phyloP scores from a whole-genome alignment of 2,329 filamentous ascomycete genomes.

The Mollisia scopiformis region DNA sequence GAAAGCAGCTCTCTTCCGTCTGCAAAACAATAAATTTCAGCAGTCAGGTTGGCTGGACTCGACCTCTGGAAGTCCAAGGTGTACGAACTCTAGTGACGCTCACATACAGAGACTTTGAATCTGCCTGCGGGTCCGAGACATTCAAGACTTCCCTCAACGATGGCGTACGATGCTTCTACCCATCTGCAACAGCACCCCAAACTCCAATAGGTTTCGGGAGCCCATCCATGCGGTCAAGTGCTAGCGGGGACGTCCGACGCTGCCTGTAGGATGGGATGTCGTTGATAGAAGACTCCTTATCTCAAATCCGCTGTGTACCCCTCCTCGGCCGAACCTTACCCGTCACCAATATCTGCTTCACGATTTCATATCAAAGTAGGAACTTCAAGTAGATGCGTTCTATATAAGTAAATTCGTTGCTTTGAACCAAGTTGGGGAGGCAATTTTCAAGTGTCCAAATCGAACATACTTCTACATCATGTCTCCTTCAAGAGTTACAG shows the following conservation, averaged over 20 bases:
- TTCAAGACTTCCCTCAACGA: neutral
- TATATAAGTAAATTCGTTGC: neutral
- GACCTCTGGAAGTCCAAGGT: neutral
- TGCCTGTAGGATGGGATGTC: neutral
- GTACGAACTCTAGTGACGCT: too few species aligned
- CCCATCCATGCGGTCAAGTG: neutral
- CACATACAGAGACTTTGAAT: neutral
- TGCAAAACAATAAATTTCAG: neutral
- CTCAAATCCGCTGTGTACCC: neutral
- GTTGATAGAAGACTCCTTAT: slow-evolving; percentile 1
- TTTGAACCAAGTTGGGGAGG: neutral
- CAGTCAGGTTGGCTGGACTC: neutral
- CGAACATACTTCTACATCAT: slow-evolving; percentile 9
- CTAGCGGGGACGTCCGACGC: neutral
- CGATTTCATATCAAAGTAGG: neutral
- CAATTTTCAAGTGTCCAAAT: too few species aligned
- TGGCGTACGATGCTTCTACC: neutral
- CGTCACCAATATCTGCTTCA: neutral
- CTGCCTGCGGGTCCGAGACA: neutral
- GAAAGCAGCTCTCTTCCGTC: too few species aligned
- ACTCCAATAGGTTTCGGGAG: neutral
- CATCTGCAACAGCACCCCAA: neutral
- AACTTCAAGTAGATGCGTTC: neutral
- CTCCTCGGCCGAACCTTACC: slow-evolving; percentile 8
- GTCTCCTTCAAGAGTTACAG: slow-evolving; percentile 23